Conservation (phyloP, 164 flowering plant species). For the Stephania cephalantha region DNA sequence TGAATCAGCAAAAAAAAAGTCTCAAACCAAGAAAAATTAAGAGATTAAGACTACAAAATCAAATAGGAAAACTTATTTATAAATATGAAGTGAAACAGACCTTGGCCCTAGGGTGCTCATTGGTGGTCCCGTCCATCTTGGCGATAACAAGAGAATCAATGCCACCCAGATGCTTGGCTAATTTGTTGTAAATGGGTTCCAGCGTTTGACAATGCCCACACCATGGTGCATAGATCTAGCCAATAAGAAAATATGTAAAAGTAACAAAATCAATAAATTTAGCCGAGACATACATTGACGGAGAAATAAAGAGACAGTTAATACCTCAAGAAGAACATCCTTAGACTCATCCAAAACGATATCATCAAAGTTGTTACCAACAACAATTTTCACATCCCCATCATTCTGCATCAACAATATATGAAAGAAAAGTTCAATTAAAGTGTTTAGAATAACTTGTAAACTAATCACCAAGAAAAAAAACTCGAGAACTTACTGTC, state of each 20-base stretch:
- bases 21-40: not conserved
- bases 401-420: slow-evolving; percentile 51
- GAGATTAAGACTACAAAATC: not conserved
- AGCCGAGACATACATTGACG: too few species aligned
- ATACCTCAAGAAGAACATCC: slow-evolving; percentile 98
- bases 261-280: not conserved
- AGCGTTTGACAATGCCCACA: slow-evolving; percentile 95
- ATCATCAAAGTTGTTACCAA: slow-evolving; percentile 87
- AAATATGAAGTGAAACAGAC: slow-evolving; percentile 23
- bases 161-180: slow-evolving; percentile 77
- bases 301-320: not conserved
- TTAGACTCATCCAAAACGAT: slow-evolving; percentile 94
- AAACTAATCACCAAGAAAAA: not conserved
- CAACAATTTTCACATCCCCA: slow-evolving; percentile 84
- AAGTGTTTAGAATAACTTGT: not conserved
- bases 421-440: not conserved
- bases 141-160: slow-evolving; percentile 81
- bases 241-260: slow-evolving; percentile 5
- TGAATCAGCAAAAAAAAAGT: too few species aligned
- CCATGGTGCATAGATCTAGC: slow-evolving; percentile 97
- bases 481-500: slow-evolving; percentile 40
- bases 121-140: slow-evolving; percentile 96
- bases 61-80: not conserved
- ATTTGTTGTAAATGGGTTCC: slow-evolving; percentile 88
- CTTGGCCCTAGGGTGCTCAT: slow-evolving; percentile 92